These are phyloP conservation scores for Lachnellula willkommii DNA, from an alignment of 2,329 filamentous ascomycete genomes.

Conservation along the genomic window DNA sequence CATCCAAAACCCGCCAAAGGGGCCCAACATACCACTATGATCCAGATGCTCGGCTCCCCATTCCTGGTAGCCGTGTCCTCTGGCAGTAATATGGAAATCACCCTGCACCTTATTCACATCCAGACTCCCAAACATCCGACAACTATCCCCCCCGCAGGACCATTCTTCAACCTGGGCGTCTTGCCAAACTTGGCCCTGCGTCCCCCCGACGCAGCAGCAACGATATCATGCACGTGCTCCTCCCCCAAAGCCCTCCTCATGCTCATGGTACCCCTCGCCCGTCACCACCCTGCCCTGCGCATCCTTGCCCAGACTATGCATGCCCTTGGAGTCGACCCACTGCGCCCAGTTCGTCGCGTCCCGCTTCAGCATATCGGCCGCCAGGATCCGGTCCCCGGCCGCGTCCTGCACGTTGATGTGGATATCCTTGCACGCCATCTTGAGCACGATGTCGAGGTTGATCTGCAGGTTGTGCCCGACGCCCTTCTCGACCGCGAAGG, in stretches of 20 bases:
- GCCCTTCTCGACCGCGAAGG: conserved; percentile 90
- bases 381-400: conserved; percentile 83
- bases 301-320: conserved; percentile 56
- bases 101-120: conserved; percentile 96
- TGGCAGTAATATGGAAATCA: conserved; percentile 94
- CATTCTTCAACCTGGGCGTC: conserved; percentile 58
- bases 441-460: conserved; percentile 89
- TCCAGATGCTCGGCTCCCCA: conserved; percentile 69
- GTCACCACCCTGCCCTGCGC: conserved; percentile 49
- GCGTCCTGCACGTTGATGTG: conserved; percentile 97
- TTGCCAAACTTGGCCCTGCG: conserved; percentile 64
- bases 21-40: conserved; percentile 59
- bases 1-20: not conserved
- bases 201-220: conserved; percentile 60
- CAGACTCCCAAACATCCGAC: conserved; percentile 82
- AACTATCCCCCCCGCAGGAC: conserved; percentile 55
- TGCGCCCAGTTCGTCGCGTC: conserved; percentile 76
- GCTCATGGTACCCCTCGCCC: conserved; percentile 53
- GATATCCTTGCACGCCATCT: conserved; percentile 82
- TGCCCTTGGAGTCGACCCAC: conserved; percentile 69
- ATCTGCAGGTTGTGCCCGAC: conserved; percentile 84
- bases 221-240: conserved; percentile 87
- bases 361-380: conserved; percentile 64
- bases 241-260: conserved; percentile 66
- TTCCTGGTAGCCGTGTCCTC: conserved; percentile 91